Base-by-base conservation (phyloP, 352 stramenopile genomes). In the Pythium folliculosum region DNA sequence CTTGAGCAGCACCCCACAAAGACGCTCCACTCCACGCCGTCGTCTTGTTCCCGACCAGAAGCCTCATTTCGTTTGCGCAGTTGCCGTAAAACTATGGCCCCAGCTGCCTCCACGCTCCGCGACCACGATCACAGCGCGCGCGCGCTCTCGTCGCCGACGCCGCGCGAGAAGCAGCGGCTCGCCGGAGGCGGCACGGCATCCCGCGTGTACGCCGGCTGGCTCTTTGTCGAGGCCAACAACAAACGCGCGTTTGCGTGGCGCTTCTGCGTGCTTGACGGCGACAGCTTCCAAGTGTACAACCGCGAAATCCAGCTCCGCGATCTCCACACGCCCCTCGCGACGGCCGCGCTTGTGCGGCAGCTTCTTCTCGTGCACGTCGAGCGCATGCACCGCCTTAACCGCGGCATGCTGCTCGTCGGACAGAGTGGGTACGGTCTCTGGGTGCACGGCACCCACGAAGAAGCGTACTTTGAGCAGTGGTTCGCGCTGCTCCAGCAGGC, bases 251-350 rank as follows among this genome's bases (percentile, higher is more conserved):
- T 86, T 60, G 63, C 43, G 21, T 75, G 65, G 69, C 76, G 76
- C 21, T 86, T 73, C 57, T 86, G 78, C 38, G 57, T 86, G 45
- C 67, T 86, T 7, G 71, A 86, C 54, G 76, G 71, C 52, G 56
- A 70, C 5, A 51, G 50, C 22, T 70, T 83, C 37, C 69, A 71
- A 21, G 70, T 76, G 21, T 80, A 75, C 27, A 1, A 25, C 8
- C 1, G 58, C 3, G 38, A 61, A 35, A 23, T 73, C 55, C 30
- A 19, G 17, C 21, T 69, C 16, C n/a, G n/a, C 1, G 57, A 64
- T 21, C 48, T 60, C 19, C 19, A 38, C 0, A 61, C 53, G 2
- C 45, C 43, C 4, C 19, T 8, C 2, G 40, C 19, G 5, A n/a
- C 22, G 10, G 10, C 38, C 1, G 9, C 44, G 30, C 43, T 66